Percentiles rank a stretch among this genome's conserved stretches.
Conservation (phyloP, 2,329 filamentous ascomycete genomes). For the Aureobasidium pullulans region DNA sequence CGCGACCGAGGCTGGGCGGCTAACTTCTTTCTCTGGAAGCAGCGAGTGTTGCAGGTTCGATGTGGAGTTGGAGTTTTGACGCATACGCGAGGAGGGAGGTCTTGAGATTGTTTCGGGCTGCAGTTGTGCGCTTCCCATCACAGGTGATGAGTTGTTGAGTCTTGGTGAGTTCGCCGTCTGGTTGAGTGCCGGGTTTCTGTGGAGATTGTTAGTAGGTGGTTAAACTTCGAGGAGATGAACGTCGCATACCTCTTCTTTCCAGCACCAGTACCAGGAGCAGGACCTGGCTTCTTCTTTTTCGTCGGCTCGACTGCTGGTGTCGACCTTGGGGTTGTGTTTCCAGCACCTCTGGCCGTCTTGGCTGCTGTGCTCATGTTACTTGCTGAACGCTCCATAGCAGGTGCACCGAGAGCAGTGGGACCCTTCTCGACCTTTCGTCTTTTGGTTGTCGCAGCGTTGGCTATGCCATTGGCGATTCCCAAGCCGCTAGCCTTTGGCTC, state of each 20-base stretch:
- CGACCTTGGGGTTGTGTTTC: constrained; percentile 55
- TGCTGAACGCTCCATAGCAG: constrained; percentile 60
- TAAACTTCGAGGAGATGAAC: too few species aligned
- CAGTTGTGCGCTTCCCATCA: constrained; percentile 54
- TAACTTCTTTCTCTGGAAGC: constrained; percentile 42
- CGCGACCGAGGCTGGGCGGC: constrained; percentile 20
- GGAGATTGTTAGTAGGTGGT: background rate
- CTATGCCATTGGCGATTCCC: constrained; percentile 52
- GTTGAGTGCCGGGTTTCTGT: constrained; percentile 41
- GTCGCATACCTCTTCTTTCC: constrained; percentile 69
- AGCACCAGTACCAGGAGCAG: constrained; percentile 52
- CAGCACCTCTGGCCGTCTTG: constrained; percentile 34
- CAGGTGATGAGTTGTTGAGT: constrained; percentile 61
- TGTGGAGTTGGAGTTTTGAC: constrained; percentile 61
- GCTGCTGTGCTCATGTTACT: constrained; percentile 34
- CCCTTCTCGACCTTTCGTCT: constrained; percentile 72
- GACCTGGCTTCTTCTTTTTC: constrained; percentile 61
- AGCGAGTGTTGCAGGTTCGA: constrained; percentile 30
- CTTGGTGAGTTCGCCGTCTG: constrained; percentile 51
- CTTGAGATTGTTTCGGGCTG: constrained; percentile 53
- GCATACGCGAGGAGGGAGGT: constrained; percentile 61
- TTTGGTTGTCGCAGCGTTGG: constrained; percentile 54
- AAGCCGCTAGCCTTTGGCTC: constrained; percentile 37
- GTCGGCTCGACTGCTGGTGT: constrained; percentile 58
- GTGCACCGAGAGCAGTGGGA: constrained; percentile 31